A percentile compares a stretch with the other conserved stretches of the same genome.
Conservation (phyloP, 306 rosid genomes). For the Rosa multiflora region DNA sequence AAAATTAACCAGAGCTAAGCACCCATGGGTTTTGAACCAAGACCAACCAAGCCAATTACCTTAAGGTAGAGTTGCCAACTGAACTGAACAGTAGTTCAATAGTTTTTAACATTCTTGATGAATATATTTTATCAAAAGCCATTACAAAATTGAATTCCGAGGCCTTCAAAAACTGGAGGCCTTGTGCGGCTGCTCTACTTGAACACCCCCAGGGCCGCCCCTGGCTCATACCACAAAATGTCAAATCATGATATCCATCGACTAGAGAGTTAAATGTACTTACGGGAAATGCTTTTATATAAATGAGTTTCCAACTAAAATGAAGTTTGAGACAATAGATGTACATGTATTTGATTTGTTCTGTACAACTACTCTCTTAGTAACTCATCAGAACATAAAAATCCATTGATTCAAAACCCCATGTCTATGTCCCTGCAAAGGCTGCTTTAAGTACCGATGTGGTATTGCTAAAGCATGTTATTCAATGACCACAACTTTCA, state of each 20-base stretch:
- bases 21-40: no score
- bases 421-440: not conserved
- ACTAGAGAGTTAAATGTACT: not conserved
- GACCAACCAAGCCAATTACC: no score
- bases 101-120: no score
- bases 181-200: no score
- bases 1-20: no score
- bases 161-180: no score
- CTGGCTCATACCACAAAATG: not conserved
- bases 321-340: not conserved
- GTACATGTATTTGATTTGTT: not conserved
- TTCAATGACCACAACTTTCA: not conserved
- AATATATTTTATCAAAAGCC: no score
- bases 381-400: not conserved
- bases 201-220: no score
- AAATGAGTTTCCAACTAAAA: not conserved
- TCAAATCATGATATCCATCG: not conserved
- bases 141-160: no score
- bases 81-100: no score
- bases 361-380: not conserved
- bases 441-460: not conserved
- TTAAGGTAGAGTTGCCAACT: no score
- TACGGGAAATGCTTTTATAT: not conserved
- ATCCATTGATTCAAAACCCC: not conserved
- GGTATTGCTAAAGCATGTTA: not conserved